A percentile compares a stretch with the other conserved stretches of the same genome.
Conservation (phyloP, 176 grass and related monocot species). For the Poa pratensis region DNA sequence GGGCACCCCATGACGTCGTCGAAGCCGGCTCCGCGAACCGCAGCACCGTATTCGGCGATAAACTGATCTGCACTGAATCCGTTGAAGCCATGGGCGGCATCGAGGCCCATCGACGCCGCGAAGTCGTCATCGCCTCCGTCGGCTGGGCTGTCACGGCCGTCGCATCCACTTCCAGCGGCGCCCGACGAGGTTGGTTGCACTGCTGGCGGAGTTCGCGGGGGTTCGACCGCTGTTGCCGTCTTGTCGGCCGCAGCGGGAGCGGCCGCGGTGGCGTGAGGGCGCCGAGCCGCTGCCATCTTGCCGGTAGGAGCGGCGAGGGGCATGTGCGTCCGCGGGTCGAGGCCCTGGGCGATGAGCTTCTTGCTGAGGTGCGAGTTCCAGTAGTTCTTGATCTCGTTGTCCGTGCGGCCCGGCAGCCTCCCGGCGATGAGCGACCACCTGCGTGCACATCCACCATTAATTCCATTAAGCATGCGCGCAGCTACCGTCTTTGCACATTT, state of each 20-base stretch:
- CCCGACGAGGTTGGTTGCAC: not conserved
- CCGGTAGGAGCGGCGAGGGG: conserved; percentile 30
- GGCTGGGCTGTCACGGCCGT: not conserved
- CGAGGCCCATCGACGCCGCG: conserved; percentile 26
- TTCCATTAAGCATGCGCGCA: not conserved
- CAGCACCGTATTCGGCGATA: not conserved
- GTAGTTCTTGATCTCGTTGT: conserved; percentile 95
- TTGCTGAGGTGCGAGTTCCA: conserved; percentile 88
- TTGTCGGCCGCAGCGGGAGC: not conserved
- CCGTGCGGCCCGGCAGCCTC: conserved; percentile 77
- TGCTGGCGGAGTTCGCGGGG: not conserved
- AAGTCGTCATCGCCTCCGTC: conserved; percentile 24
- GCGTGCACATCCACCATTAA: not conserved
- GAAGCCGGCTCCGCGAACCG: conserved; percentile 19
- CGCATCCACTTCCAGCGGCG: conserved; percentile 2
- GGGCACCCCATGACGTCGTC: not conserved
- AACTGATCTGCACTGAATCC: conserved; percentile 34
- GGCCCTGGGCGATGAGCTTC: conserved; percentile 69
- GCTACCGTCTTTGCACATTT: not conserved
- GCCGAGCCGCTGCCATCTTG: not conserved
- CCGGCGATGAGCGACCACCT: conserved; percentile 87
- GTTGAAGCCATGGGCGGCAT: conserved; percentile 18
- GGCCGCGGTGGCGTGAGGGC: not conserved
- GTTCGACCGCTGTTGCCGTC: not conserved
- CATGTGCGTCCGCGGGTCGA: conserved; percentile 73